Base-by-base conservation (phyloP, 2,329 filamentous ascomycete species). In the Cercospora berteroae region DNA sequence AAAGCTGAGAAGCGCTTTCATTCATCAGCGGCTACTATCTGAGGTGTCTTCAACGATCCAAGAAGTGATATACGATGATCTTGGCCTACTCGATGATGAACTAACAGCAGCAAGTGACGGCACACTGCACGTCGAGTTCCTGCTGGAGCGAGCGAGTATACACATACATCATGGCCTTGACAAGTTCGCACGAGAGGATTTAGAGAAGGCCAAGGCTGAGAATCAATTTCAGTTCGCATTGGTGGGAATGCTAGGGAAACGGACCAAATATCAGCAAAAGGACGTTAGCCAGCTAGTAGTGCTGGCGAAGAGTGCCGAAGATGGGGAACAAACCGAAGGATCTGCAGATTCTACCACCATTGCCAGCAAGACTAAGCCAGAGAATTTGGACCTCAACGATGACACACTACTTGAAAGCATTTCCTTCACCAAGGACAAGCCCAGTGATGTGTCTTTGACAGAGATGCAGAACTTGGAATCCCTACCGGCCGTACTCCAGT, bases 351-450 rank as follows among this genome's bases (percentile, higher is more conserved):
- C 52, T 3, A 59, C 64, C 4, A 59, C 23, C 42, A n/a, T 9
- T 36, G 55, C 67, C 18, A 20, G 57, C n/a, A 64, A 68, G 7
- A 64, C 69, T 4, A 70, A 66, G 31, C 73, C 75, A 7, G 72
- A 90, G 72, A 89, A 90, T 2, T 78, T 98, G 13, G 86, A 90
- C 39, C 82, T 98, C 3, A 96, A 98, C 75, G 92, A 99, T 74
- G 95, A 99, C 77, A 98, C 95, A 0, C 84, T 99, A 0, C 84
- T 98, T 1, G 95, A 99, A 77, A 87, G 88, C 3, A 94, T 99
- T 44, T 85, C 90, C 0, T 99, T 97, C 75, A 86, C 87, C 0
- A 64, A 64, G 25, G 86, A 88, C 64, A 81, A 84, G 5, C 76
- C 82, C 1, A 66, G 67, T 33, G 65, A 73, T 16, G 60, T 67